A percentile compares a stretch with the other conserved stretches of the same genome.
Conservation (phyloP, 169 alveolate species). For the Cryptosporidium meleagridis region DNA sequence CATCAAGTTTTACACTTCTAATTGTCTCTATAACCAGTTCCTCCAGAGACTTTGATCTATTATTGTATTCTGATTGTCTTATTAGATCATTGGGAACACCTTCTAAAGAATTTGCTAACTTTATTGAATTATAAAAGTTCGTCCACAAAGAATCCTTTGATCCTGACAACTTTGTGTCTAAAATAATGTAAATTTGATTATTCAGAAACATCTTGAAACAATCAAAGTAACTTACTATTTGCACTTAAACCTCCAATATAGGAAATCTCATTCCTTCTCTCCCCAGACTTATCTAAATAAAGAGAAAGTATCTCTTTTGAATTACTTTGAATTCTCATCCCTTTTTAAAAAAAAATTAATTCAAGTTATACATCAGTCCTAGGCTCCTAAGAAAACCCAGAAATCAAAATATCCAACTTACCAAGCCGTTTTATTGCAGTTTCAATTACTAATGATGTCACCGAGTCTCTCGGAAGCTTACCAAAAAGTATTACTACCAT, state of each 20-base stretch:
- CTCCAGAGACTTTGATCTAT: slow-evolving; percentile 75
- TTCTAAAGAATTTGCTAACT: slow-evolving; percentile 76
- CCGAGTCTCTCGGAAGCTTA: slow-evolving; percentile 73
- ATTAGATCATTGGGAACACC: slow-evolving; percentile 78
- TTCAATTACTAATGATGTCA: slow-evolving; percentile 43
- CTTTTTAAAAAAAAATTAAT: slow-evolving; percentile 48
- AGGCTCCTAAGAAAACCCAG: not conserved
- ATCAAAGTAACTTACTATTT: slow-evolving; percentile 24
- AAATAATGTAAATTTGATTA: not conserved
- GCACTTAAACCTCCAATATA: slow-evolving; percentile 23
- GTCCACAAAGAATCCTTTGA: slow-evolving; percentile 81
- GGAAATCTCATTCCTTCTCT: slow-evolving; percentile 45
- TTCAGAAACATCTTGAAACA: not conserved
- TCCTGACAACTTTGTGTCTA: slow-evolving; percentile 57
- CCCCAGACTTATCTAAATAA: slow-evolving; percentile 48
- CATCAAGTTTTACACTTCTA: slow-evolving; percentile 76
- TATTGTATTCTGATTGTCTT: slow-evolving; percentile 75
- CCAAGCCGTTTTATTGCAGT: slow-evolving; percentile 55
- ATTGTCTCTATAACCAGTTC: slow-evolving; percentile 77
- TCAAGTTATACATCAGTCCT: slow-evolving; percentile 1
- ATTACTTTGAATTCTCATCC: slow-evolving; percentile 74
- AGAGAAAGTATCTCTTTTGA: slow-evolving; percentile 69
- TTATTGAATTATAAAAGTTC: slow-evolving; percentile 81
- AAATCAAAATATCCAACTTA: slow-evolving; percentile 8
- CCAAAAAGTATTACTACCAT: slow-evolving; percentile 76